Base-by-base conservation (phyloP, 148 eudicot genomes). In the Fagopyrum tataricum region DNA sequence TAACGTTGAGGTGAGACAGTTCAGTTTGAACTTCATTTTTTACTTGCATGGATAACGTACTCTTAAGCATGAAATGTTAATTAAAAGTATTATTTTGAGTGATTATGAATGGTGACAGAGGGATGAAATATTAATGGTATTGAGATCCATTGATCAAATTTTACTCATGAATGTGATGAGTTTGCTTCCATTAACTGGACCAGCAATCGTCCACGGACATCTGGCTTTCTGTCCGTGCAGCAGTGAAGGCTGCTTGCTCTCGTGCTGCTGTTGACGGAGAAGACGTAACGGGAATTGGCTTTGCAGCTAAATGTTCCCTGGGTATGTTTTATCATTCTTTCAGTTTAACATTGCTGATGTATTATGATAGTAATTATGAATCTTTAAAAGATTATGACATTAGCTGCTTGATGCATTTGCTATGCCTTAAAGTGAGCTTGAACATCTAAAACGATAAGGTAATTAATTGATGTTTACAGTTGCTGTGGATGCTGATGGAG, bases 161-260 rank as follows among this genome's bases (percentile, higher is more conserved):
- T 31, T 59, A 42, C 21, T 61, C 43, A 58, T 51, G 37, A 71
- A 14, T 64, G 7, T 15, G 49, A 58, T 58, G 13, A 44, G 41
- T 74, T 77, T 61, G 23, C 17, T 42, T 31, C 8, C 37, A 2
- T 67, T 40, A 76, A 51, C 56, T 67, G 66, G 73, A 76, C 73
- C 90, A 96, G 99, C 97, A 96, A 96, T 96, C 99, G 76, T 96
- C 99, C 71, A 96, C 99, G 44, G 99, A 96, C 87, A 96, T 96
- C 77, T 96, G 99, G 97, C 94, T 76, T 85, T 96, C 99, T 55
- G 86, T 96, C 73, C 92, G 97, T 81, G 73, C 99, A 43, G 96
- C 99, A 76, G 99, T 96, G 51, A 96, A 85, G 80, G 82, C 90
- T 64, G 96, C 97, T 71, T 87, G 96, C 78, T 80, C 87, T 73